Percentiles rank a stretch among this genome's conserved stretches.
These are phyloP conservation scores for Vachellia pachyceras DNA, from an alignment of 306 rosid species.

Conservation along the genomic window DNA sequence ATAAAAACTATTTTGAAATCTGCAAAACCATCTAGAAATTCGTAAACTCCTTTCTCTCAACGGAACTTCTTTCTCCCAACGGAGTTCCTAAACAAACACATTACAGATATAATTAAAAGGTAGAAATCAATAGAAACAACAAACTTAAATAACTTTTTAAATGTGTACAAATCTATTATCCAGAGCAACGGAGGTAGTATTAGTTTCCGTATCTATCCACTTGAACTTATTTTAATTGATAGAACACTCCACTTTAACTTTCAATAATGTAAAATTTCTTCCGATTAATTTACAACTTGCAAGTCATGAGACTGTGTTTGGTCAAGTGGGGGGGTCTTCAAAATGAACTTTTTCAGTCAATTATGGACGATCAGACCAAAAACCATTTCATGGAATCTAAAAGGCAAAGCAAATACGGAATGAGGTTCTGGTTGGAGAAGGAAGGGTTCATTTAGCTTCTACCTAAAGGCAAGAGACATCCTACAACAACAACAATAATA, in stretches of 20 bases:
- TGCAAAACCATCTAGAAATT: too few species aligned
- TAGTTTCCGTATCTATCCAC: background rate
- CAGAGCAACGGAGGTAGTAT: too few species aligned
- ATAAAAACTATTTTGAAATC: too few species aligned
- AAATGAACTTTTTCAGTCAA: background rate
- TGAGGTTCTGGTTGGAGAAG: constrained; percentile 16
- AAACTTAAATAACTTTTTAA: too few species aligned
- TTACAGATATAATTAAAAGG: too few species aligned
- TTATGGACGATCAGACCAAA: background rate
- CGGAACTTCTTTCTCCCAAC: too few species aligned
- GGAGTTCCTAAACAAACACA: too few species aligned
- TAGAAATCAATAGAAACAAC: too few species aligned
- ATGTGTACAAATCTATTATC: too few species aligned
- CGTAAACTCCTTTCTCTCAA: too few species aligned
- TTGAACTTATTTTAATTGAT: background rate
- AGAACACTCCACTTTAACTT: background rate
- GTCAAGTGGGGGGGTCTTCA: constrained; percentile 7
- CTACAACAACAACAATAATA: background rate
- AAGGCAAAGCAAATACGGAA: constrained; percentile 20
- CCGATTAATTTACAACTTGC: background rate
- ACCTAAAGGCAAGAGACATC: constrained; percentile 25
- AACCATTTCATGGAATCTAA: background rate
- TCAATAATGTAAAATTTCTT: too few species aligned
- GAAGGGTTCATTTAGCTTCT: constrained; percentile 43
- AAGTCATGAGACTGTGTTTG: background rate